A percentile compares a stretch with the other conserved stretches of the same genome.
phyloP scores from a whole-genome alignment of 257 asterid genomes.

The Fraxinus excelsior region DNA sequence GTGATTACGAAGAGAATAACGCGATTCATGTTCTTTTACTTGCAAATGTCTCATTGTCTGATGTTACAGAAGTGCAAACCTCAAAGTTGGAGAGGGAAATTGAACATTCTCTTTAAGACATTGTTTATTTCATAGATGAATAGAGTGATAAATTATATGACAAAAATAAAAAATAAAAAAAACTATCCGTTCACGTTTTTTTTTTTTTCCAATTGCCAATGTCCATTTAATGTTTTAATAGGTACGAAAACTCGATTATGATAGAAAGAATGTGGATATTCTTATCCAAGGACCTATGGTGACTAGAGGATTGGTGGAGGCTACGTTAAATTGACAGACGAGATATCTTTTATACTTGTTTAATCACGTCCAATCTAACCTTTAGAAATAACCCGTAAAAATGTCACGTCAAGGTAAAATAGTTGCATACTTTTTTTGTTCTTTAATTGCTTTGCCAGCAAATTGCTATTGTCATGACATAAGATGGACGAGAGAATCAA shows the following conservation, averaged over 20 bases:
- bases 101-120: background rate
- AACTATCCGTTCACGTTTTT: too few relatives aligned
- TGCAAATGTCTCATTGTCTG: background rate
- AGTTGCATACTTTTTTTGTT: background rate
- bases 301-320: too few relatives aligned
- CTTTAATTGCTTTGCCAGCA: background rate
- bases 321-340: too few relatives aligned
- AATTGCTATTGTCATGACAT: slow-evolving; percentile 41
- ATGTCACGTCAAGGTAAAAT: background rate
- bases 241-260: too few relatives aligned
- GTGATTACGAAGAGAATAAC: background rate
- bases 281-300: too few relatives aligned
- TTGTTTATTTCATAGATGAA: background rate
- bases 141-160: background rate
- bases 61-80: background rate
- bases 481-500: slow-evolving; percentile 47
- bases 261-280: too few relatives aligned
- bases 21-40: background rate
- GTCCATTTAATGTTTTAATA: too few relatives aligned
- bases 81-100: background rate
- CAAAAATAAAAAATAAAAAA: too few relatives aligned
- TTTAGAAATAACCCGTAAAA: background rate
- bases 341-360: too few relatives aligned
- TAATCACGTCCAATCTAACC: too few relatives aligned
- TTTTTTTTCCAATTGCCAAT: too few relatives aligned